Conservation (phyloP, 768 basidiomycete species). For the Sarcomyxa edulis region DNA sequence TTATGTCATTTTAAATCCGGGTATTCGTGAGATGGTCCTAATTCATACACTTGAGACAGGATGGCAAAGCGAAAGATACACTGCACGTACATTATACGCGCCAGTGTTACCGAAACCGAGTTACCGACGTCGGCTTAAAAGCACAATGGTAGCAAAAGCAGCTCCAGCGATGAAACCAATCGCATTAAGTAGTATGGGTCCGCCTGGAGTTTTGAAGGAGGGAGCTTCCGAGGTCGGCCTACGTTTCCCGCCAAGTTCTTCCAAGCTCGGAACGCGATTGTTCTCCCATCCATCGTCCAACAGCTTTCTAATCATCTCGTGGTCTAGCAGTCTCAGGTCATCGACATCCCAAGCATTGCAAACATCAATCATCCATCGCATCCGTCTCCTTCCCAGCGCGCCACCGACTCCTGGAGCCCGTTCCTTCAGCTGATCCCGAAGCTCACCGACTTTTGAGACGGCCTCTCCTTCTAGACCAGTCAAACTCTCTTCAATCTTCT, state of each 20-base stretch:
- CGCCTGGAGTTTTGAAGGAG: not conserved
- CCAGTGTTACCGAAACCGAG: too few relatives aligned
- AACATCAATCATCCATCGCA: conserved; percentile 88
- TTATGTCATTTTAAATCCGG: too few relatives aligned
- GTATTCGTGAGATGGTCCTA: too few relatives aligned
- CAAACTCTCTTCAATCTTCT: conserved; percentile 60
- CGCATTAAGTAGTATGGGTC: not conserved
- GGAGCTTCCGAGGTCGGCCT: not conserved
- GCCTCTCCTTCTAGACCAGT: conserved; percentile 71
- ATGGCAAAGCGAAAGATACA: too few relatives aligned
- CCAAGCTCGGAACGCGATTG: conserved; percentile 37
- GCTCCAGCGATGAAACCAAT: conserved; percentile 1
- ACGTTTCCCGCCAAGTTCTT: conserved; percentile 31
- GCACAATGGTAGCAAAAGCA: not conserved
- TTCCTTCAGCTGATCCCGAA: conserved; percentile 69
- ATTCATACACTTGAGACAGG: too few relatives aligned
- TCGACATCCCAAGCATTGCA: conserved; percentile 86
- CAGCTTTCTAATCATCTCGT: conserved; percentile 54
- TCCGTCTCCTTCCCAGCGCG: conserved; percentile 66
- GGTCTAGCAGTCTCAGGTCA: conserved; percentile 69
- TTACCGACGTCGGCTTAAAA: not conserved
- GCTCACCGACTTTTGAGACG: conserved; percentile 71
- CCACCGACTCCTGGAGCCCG: conserved; percentile 84
- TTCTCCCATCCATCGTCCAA: conserved; percentile 88
- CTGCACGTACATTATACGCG: too few relatives aligned